These are phyloP conservation scores for Gloeopeniophorella convolvens DNA, from an alignment of 768 basidiomycete genomes.

Conservation along the genomic window DNA sequence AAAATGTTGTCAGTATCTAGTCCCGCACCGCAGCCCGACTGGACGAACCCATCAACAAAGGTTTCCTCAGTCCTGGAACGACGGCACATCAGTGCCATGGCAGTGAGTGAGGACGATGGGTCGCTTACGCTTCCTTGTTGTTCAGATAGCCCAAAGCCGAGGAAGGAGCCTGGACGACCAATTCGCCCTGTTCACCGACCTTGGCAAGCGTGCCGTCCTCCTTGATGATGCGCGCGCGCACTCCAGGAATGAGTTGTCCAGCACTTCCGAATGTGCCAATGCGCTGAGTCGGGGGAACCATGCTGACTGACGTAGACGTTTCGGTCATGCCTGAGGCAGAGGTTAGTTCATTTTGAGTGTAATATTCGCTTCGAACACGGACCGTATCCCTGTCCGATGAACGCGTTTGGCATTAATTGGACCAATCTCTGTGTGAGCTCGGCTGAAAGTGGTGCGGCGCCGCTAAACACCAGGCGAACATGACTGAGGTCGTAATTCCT, in stretches of 20 bases:
- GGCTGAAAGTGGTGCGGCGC: slow-evolving; percentile 32
- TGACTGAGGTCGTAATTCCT: slow-evolving; percentile 28
- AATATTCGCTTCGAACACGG: not conserved
- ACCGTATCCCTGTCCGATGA: slow-evolving; percentile 61
- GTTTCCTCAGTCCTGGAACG: slow-evolving; percentile 54
- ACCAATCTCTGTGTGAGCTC: slow-evolving; percentile 36
- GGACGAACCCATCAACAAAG: slow-evolving; percentile 54
- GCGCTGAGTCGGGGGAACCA: slow-evolving; percentile 42
- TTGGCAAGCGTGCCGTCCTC: slow-evolving; percentile 46
- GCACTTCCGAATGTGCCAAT: slow-evolving; percentile 46
- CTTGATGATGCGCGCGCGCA: slow-evolving; percentile 46
- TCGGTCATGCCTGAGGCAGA: slow-evolving; percentile 60
- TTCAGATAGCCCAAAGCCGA: slow-evolving; percentile 42
- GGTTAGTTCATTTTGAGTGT: not conserved
- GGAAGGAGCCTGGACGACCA: slow-evolving; percentile 39
- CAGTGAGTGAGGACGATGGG: not conserved
- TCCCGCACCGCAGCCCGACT: not conserved
- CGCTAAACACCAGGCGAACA: slow-evolving; percentile 26
- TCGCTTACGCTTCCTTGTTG: slow-evolving; percentile 51
- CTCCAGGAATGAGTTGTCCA: slow-evolving; percentile 43
- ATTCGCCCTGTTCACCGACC: slow-evolving; percentile 53
- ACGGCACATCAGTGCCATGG: not conserved
- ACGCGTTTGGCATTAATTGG: slow-evolving; percentile 43
- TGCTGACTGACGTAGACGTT: slow-evolving; percentile 44
- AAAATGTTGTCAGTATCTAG: not conserved